phyloP scores from a whole-genome alignment of 352 stramenopile species.

The Achlya hypogyna region DNA sequence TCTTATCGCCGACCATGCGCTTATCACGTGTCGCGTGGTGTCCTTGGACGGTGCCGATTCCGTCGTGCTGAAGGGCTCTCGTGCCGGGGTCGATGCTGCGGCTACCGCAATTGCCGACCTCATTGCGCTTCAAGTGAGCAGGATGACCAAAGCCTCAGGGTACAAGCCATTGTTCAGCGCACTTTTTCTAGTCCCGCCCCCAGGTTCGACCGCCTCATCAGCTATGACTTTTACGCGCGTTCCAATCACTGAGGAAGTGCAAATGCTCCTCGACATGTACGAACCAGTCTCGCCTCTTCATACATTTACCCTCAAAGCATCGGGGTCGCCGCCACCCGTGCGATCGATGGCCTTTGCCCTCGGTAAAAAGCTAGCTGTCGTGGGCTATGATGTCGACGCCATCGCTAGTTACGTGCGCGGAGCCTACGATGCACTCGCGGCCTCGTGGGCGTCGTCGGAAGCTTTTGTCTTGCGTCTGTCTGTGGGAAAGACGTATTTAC shows the following conservation, averaged over 20 bases:
- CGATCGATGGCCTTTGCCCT: background rate
- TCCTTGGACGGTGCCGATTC: background rate
- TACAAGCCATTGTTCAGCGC: background rate
- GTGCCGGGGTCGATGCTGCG: background rate
- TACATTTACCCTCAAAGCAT: background rate
- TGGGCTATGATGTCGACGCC: background rate
- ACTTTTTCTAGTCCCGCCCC: background rate
- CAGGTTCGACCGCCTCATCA: background rate
- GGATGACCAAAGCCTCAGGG: background rate
- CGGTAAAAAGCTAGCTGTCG: background rate
- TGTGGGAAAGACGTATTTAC: background rate
- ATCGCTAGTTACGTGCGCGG: background rate
- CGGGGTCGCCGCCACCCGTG: too few species aligned
- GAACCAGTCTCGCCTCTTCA: background rate
- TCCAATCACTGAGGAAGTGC: background rate
- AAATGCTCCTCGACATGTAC: background rate
- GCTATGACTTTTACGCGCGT: background rate
- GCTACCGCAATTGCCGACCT: background rate
- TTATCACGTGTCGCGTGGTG: background rate
- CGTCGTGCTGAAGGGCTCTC: background rate
- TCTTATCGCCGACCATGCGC: background rate
- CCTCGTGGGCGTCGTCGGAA: background rate
- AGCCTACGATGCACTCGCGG: background rate
- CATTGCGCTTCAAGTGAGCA: background rate
- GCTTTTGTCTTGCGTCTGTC: background rate